Conservation (phyloP, 345 rosid genomes). For the Gossypium ekmanianum region DNA sequence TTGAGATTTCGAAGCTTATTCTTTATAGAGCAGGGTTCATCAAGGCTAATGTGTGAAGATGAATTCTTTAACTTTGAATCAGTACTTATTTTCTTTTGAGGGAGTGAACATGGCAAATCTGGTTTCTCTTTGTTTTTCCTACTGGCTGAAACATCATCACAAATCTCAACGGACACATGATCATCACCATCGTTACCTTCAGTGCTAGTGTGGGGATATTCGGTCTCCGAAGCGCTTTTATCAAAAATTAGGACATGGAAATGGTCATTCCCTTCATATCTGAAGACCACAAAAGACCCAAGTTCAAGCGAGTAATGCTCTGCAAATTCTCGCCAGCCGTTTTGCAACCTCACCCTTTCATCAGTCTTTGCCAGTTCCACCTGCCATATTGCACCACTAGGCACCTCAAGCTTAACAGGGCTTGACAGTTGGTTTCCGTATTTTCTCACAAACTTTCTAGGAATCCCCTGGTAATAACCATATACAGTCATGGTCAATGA, state of each 20-base stretch:
- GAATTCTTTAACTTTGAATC: not conserved
- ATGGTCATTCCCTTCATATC: slow-evolving; percentile 16
- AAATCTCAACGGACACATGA: not conserved
- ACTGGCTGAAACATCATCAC: not conserved
- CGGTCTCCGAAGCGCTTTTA: slow-evolving; percentile 20
- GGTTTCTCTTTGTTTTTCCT: not conserved
- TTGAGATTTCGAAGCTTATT: not conserved
- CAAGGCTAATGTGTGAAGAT: not conserved
- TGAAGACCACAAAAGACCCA: slow-evolving; percentile 27
- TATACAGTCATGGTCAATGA: not conserved
- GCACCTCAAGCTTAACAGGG: slow-evolving; percentile 19
- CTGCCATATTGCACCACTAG: slow-evolving; percentile 25
- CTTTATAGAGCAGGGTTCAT: not conserved
- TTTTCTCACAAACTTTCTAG: slow-evolving; percentile 20
- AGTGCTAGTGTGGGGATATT: slow-evolving; percentile 14
- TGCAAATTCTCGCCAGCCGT: slow-evolving; percentile 35
- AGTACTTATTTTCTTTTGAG: not conserved
- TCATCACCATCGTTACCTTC: not conserved
- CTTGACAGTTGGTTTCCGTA: slow-evolving; percentile 14
- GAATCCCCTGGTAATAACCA: slow-evolving; percentile 24
- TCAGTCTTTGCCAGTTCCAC: slow-evolving; percentile 18
- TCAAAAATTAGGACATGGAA: slow-evolving; percentile 26
- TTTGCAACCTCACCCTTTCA: slow-evolving; percentile 16
- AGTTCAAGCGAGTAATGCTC: slow-evolving; percentile 16
- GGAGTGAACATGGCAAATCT: not conserved